Evolutionary conservation across 2,329 filamentous ascomycete genomes (phyloP), one percentile per base, ranked within the genome.

Genomic region (Aureobasidium pullulans): DNA sequence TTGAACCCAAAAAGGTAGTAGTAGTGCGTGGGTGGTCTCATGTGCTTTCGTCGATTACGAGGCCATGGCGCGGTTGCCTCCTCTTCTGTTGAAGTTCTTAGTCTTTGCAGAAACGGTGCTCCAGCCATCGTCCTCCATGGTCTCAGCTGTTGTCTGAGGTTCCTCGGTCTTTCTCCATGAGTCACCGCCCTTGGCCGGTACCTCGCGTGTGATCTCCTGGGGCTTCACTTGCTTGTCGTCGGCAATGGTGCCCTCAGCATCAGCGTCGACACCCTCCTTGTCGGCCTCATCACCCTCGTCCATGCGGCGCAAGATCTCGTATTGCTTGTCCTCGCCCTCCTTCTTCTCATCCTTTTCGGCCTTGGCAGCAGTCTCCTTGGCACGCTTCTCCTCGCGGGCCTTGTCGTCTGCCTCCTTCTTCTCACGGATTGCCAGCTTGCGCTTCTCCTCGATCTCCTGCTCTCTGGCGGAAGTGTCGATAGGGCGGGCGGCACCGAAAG

Each of bases 391-490:
- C 54, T 85, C 90, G 74, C 90, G 91, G 46, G 84, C 87, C 78
- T 92, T 94, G 63, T 94, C 90, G 1, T 94, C 90, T 0, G 87
- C 84, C 67, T 96, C 91, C 70, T 87, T 89, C 83, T 95, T 96
- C 73, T 94, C 86, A 64, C 85, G 85, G 29, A 91, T 64, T 6
- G 83, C 82, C 61, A 89, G 79, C 68, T 88, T 79, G 65, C 88
- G 83, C 81, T 90, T 96, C 77, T 96, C 90, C 69, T 95, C 93
- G 60, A 99, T 85, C 73, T 95, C 87, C 67, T 86, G 87, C 77
- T 97, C 93, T 65, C 89, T 86, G 13, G 91, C 83, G 47, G 90
- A 89, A 48, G 93, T 97, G 75, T 99, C 92, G 67, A 97, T 96
- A 59, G 94, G 94, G 63, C 88, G 86, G 60, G 94, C 94, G 62